Evolutionary conservation across 2,329 filamentous ascomycete species (phyloP).

Genomic region (Chrysoporthe austroafricana): DNA sequence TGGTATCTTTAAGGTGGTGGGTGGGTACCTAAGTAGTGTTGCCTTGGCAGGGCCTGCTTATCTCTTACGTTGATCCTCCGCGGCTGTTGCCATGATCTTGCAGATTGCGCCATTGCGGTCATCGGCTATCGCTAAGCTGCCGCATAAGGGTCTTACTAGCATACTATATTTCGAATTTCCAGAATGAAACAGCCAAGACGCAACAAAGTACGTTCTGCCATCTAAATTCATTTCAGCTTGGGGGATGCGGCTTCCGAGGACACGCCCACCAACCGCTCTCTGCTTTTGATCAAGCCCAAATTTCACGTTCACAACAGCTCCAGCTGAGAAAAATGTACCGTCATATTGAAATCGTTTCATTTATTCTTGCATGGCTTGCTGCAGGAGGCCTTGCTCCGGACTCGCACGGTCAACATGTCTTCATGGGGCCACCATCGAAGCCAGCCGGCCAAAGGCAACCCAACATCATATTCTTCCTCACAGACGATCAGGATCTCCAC

Average conservation of each 20-base stretch:
- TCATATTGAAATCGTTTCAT: background rate
- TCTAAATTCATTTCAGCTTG: background rate
- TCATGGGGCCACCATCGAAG: background rate
- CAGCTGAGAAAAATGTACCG: background rate
- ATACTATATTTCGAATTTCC: background rate
- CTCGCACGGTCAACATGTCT: background rate
- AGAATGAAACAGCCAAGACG: background rate
- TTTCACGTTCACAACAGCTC: background rate
- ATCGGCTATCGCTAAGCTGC: background rate
- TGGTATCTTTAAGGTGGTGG: background rate
- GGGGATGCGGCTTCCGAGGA: background rate
- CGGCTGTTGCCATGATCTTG: background rate
- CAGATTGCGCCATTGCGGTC: background rate
- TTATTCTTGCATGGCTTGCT: background rate
- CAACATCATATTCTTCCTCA: constrained; percentile 66
- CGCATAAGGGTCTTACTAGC: background rate
- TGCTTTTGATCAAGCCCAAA: no score
- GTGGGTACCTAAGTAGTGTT: background rate
- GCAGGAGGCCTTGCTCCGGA: background rate
- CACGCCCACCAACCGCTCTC: background rate
- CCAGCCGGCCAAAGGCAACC: constrained; percentile 35
- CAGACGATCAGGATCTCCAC: constrained; percentile 68
- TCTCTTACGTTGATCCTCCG: no score
- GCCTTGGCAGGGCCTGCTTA: background rate
- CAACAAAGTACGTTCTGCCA: background rate